Percentiles rank a stretch among this genome's conserved stretches.
Evolutionary conservation across 441 rosid species (phyloP).

Genomic region (Dalechampia spathulata): DNA sequence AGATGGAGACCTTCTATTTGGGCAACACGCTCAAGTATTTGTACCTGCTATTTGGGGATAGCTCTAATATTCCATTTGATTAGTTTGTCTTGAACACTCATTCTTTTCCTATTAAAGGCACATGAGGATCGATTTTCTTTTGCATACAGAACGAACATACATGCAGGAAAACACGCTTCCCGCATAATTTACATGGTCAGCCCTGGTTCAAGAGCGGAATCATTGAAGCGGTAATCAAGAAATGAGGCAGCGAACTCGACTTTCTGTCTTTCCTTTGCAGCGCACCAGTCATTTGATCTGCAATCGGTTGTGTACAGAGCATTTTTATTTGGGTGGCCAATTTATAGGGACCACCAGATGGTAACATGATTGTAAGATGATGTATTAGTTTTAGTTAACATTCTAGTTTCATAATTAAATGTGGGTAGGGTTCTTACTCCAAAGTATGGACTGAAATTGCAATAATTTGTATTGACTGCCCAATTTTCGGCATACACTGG

Average conservation of each 20-base stretch:
- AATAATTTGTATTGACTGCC: conserved; percentile 24
- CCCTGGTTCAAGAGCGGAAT: conserved; percentile 12
- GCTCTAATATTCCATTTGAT: conserved; percentile 64
- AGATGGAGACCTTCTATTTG: conserved; percentile 91
- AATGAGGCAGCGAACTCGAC: conserved; percentile 1
- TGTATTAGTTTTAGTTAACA: conserved; percentile 21
- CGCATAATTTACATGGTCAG: conserved; percentile 5
- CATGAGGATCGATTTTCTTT: conserved; percentile 15
- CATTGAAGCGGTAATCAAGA: conserved; percentile 9
- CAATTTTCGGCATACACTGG: conserved; percentile 14
- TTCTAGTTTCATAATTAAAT: conserved; percentile 7
- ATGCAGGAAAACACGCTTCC: conserved; percentile 9
- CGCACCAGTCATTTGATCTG: conserved; percentile 10
- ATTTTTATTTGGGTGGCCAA: conserved; percentile 7
- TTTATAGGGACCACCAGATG: conserved; percentile 14
- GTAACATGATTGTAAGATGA: conserved; percentile 16
- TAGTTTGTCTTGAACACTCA: conserved; percentile 89
- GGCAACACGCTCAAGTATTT: conserved; percentile 87
- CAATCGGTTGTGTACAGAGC: conserved; percentile 11
- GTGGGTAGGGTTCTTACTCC: conserved; percentile 20
- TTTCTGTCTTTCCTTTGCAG: background rate
- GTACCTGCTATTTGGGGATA: conserved; percentile 86
- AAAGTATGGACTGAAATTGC: conserved; percentile 17
- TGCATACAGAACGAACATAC: conserved; percentile 6
- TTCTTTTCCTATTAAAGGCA: conserved; percentile 59